Conservation (phyloP, 352 stramenopile species). For the Globisporangium rhizosaccharum region DNA sequence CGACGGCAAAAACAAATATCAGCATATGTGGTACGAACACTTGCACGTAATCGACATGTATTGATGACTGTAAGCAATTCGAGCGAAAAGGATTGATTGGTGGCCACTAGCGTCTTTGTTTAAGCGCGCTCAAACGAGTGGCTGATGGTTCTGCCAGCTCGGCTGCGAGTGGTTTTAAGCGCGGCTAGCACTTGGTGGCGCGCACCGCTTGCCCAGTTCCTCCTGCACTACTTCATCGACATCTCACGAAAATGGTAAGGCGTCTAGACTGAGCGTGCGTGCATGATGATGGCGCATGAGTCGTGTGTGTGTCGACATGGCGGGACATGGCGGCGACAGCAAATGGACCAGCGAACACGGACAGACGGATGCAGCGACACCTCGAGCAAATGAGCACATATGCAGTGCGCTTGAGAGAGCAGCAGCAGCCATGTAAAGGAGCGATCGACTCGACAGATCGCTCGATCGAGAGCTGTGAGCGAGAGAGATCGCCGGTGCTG, state of each 20-base stretch:
- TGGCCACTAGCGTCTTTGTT: conserved; percentile 10
- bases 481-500: background rate
- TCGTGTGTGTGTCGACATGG: background rate
- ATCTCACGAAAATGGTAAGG: conserved; percentile 57
- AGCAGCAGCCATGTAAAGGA: background rate
- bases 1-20: no score
- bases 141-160: background rate
- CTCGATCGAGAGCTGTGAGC: background rate
- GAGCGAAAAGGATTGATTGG: conserved; percentile 21
- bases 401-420: background rate
- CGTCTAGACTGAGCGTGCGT: background rate
- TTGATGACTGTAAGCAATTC: background rate
- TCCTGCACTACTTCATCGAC: conserved; percentile 83
- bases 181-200: conserved; percentile 13
- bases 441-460: no score
- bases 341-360: background rate
- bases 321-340: no score
- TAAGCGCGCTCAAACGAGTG: conserved; percentile 15
- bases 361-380: no score
- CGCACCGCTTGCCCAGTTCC: conserved; percentile 23
- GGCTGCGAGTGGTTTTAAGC: conserved; percentile 27
- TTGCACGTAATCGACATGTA: background rate
- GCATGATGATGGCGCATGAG: no score
- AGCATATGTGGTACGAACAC: background rate
- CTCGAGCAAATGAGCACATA: background rate